phyloP scores from a whole-genome alignment of 805 yeast genomes.

The Starmerella etchellsii region DNA sequence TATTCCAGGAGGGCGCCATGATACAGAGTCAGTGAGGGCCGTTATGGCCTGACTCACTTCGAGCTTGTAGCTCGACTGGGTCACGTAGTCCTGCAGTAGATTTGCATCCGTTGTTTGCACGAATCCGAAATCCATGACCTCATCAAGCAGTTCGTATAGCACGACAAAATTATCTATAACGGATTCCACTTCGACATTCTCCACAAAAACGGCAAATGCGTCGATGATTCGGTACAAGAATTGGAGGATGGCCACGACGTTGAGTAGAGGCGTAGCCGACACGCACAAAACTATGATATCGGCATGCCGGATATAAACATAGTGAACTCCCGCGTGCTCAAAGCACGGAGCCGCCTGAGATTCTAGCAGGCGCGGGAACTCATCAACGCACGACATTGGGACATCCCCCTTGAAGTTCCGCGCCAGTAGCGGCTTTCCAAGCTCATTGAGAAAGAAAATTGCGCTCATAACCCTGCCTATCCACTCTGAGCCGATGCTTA shows the following conservation, averaged over 20 bases:
- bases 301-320: slow-evolving; percentile 40
- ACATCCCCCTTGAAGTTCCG: slow-evolving; percentile 64
- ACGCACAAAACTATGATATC: slow-evolving; percentile 32
- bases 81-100: slow-evolving; percentile 41
- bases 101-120: slow-evolving; percentile 73
- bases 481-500: too few species aligned
- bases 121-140: slow-evolving; percentile 80
- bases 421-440: slow-evolving; percentile 53
- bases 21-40: slow-evolving; percentile 62
- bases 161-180: slow-evolving; percentile 61
- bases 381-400: slow-evolving; percentile 43
- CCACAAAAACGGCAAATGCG: slow-evolving; percentile 37
- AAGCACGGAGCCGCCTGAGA: slow-evolving; percentile 36
- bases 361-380: slow-evolving; percentile 43
- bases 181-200: slow-evolving; percentile 41
- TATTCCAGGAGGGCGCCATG: slow-evolving; percentile 91
- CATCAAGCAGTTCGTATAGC: slow-evolving; percentile 74
- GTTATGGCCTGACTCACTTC: slow-evolving; percentile 44
- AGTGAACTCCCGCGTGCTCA: slow-evolving; percentile 37
- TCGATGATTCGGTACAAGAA: slow-evolving; percentile 40
- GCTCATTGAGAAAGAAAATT: slow-evolving; percentile 53
- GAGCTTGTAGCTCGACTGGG: slow-evolving; percentile 38
- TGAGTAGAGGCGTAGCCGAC: slow-evolving; percentile 26
- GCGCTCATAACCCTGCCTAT: slow-evolving; percentile 28
- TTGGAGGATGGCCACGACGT: slow-evolving; percentile 45